phyloP scores from a whole-genome alignment of 345 rosid species.

The Sapria himalayana region DNA sequence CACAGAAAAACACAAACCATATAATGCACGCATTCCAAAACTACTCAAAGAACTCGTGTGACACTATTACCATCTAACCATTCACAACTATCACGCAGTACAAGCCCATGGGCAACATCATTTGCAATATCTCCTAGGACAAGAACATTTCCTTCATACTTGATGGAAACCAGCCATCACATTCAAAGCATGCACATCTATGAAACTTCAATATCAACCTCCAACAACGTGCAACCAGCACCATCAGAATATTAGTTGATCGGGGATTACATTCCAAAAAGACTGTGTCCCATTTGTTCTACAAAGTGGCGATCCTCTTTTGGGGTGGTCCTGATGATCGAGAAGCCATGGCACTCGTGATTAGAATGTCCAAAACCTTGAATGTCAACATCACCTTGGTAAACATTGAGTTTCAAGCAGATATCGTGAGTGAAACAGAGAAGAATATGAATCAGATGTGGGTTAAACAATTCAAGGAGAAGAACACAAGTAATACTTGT shows the following conservation, averaged over 20 bases:
- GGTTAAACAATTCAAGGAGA: constrained; percentile 7
- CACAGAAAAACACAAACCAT: background rate
- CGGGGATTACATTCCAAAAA: constrained; percentile 1
- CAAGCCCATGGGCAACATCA: constrained; percentile 13
- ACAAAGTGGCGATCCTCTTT: constrained; percentile 10
- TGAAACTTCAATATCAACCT: constrained; percentile 2
- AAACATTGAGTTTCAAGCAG: background rate
- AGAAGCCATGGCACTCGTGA: constrained; percentile 14
- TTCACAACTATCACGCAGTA: constrained; percentile 9
- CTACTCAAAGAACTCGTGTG: background rate
- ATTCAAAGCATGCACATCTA: background rate
- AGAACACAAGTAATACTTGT: background rate
- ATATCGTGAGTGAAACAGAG: background rate
- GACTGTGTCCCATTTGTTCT: background rate
- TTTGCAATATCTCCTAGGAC: constrained; percentile 14
- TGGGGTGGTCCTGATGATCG: constrained; percentile 16
- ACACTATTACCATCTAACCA: constrained; percentile 5
- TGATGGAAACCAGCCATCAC: background rate
- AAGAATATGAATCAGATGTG: constrained; percentile 6
- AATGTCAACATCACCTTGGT: constrained; percentile 8
- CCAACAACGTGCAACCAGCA: constrained; percentile 11
- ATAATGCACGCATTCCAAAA: constrained; percentile 15
- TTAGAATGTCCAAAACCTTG: constrained; percentile 10
- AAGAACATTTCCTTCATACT: constrained; percentile 8
- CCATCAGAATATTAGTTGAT: constrained; percentile 14